These are phyloP conservation scores for Rasamsonia emersonii DNA, from an alignment of 2,329 filamentous ascomycete species.

Conservation along the genomic window DNA sequence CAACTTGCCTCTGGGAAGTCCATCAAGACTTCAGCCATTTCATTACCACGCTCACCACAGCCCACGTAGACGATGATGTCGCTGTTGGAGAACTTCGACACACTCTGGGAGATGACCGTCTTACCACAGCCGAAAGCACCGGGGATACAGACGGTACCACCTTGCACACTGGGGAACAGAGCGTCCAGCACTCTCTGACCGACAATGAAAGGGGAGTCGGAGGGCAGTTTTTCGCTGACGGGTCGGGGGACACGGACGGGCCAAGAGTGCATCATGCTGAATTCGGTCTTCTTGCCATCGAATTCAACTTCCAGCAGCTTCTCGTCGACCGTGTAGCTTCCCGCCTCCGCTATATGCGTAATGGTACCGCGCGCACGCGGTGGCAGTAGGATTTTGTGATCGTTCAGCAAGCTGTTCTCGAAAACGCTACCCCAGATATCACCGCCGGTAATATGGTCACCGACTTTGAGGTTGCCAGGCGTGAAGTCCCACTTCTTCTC, in stretches of 20 bases:
- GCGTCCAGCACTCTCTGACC: slow-evolving; percentile 94
- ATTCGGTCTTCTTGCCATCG: slow-evolving; percentile 87
- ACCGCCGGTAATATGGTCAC: slow-evolving; percentile 92
- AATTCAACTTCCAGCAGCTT: slow-evolving; percentile 96
- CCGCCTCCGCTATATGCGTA: slow-evolving; percentile 80
- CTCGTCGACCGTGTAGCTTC: slow-evolving; percentile 86
- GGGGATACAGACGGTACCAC: slow-evolving; percentile 94
- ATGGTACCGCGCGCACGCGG: slow-evolving; percentile 86
- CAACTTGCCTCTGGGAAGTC: slow-evolving; percentile 76
- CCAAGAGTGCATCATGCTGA: slow-evolving; percentile 98
- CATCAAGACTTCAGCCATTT: slow-evolving; percentile 99
- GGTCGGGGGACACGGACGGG: slow-evolving; percentile 93
- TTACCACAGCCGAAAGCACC: slow-evolving; percentile 98
- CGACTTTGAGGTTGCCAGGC: slow-evolving; percentile 75
- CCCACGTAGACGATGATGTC: slow-evolving; percentile 98
- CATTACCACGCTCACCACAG: slow-evolving; percentile 87
- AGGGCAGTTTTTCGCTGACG: slow-evolving; percentile 81
- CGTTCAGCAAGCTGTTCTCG: slow-evolving; percentile 89
- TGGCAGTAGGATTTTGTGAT: slow-evolving; percentile 88
- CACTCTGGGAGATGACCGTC: slow-evolving; percentile 96
- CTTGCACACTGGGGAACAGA: slow-evolving; percentile 91
- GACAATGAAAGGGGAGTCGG: slow-evolving; percentile 86
- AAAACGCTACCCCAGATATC: slow-evolving; percentile 92
- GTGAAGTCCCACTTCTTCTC: slow-evolving; percentile 95
- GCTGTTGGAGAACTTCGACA: slow-evolving; percentile 99